Evolutionary conservation across 2,329 filamentous ascomycete genomes (phyloP).

Genomic region (Aspergillus ochraceoroseus): DNA sequence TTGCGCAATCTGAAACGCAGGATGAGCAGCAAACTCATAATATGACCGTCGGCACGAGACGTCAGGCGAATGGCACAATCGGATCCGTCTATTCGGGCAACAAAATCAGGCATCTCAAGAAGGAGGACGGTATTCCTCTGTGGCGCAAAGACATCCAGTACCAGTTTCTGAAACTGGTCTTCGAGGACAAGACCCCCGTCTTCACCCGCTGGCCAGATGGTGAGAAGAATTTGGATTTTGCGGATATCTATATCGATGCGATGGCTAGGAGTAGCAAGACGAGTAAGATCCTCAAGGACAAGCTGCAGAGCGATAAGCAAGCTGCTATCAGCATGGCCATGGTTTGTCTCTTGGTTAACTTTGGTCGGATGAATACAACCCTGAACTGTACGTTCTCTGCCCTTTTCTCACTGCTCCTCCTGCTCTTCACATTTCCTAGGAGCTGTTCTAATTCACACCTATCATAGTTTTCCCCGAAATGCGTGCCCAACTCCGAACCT

Average conservation of each 20-base stretch:
- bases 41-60: conserved; percentile 50
- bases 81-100: conserved; percentile 64
- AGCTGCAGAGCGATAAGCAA: conserved; percentile 83
- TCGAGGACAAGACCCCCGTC: conserved; percentile 59
- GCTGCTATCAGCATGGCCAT: conserved; percentile 98
- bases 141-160: conserved; percentile 66
- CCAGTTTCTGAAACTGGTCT: conserved; percentile 59
- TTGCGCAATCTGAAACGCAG: conserved; percentile 33
- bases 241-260: conserved; percentile 95
- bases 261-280: conserved; percentile 99
- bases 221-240: conserved; percentile 70
- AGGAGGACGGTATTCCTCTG: conserved; percentile 61
- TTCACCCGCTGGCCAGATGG: conserved; percentile 91
- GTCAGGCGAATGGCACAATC: conserved; percentile 61
- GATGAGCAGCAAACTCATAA: conserved; percentile 37
- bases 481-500: conserved; percentile 94
- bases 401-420: conserved; percentile 5
- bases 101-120: conserved; percentile 63
- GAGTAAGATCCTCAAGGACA: conserved; percentile 96
- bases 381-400: conserved; percentile 69
- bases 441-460: conserved; percentile 6
- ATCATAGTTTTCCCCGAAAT: conserved; percentile 91
- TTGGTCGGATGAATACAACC: conserved; percentile 98
- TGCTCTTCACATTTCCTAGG: conserved; percentile 1
- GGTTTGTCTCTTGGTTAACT: conserved; percentile 95